Conservation (phyloP, 2,329 filamentous ascomycete genomes). For the Trematosphaeria pertusa region DNA sequence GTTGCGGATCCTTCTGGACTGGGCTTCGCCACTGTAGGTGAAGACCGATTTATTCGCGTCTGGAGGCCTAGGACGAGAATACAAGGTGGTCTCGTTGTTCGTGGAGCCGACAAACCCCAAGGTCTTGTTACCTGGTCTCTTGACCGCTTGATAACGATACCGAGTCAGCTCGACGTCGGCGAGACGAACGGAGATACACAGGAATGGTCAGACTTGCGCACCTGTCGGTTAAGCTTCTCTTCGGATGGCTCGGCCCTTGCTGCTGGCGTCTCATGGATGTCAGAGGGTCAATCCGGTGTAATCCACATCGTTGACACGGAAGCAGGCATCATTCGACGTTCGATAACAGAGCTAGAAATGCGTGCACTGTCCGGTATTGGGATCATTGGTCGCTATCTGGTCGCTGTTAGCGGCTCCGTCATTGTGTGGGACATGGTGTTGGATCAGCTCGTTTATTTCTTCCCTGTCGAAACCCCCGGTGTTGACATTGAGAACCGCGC, state of each 20-base stretch:
- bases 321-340: slow-evolving; percentile 70
- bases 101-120: slow-evolving; percentile 59
- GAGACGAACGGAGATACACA: slow-evolving; percentile 27
- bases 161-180: slow-evolving; percentile 43
- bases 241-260: slow-evolving; percentile 46
- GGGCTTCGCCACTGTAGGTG: slow-evolving; percentile 84
- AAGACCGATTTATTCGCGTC: slow-evolving; percentile 77
- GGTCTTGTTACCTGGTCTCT: slow-evolving; percentile 78
- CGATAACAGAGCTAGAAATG: slow-evolving; percentile 71
- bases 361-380: slow-evolving; percentile 71
- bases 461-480: slow-evolving; percentile 57
- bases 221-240: slow-evolving; percentile 77
- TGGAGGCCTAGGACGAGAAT: slow-evolving; percentile 80
- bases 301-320: slow-evolving; percentile 79
- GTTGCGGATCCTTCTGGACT: slow-evolving; percentile 71
- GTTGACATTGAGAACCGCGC: slow-evolving; percentile 46
- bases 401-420: slow-evolving; percentile 76
- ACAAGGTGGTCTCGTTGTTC: slow-evolving; percentile 71
- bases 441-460: slow-evolving; percentile 73
- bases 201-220: slow-evolving; percentile 46
- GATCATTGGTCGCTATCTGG: slow-evolving; percentile 75
- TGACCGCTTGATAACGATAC: slow-evolving; percentile 59
- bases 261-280: slow-evolving; percentile 40
- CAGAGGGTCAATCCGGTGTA: slow-evolving; percentile 60
- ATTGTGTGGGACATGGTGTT: slow-evolving; percentile 84